These are phyloP conservation scores for Apiospora phragmitis DNA, from an alignment of 2,329 filamentous ascomycete genomes.

Conservation along the genomic window DNA sequence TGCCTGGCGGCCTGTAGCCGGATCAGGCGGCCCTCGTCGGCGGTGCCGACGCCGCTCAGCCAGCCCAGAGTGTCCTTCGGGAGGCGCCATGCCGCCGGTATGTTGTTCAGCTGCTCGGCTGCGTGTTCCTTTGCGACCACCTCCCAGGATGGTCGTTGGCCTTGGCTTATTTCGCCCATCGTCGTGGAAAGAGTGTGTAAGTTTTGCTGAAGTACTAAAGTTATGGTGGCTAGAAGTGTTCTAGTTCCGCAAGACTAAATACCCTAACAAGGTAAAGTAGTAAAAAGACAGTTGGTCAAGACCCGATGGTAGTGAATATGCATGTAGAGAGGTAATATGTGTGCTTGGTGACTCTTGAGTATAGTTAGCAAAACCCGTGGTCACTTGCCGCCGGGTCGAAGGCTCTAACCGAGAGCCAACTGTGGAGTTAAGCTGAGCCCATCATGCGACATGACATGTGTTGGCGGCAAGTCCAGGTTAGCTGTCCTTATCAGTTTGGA, in stretches of 20 bases:
- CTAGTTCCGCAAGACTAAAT: neutral
- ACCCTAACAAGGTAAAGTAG: neutral
- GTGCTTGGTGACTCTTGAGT: neutral
- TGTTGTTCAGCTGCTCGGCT: constrained; percentile 13
- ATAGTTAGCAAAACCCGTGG: neutral
- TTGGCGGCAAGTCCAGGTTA: neutral
- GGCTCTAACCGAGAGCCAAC: neutral
- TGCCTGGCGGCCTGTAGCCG: constrained; percentile 13
- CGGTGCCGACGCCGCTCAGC: constrained; percentile 14
- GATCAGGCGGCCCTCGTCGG: constrained; percentile 16
- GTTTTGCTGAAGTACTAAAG: too few species aligned
- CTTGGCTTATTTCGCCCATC: neutral
- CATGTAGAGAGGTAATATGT: neutral
- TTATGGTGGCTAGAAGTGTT: neutral
- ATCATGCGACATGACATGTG: neutral
- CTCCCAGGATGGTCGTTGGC: neutral
- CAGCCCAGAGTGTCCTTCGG: constrained; percentile 7
- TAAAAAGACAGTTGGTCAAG: neutral
- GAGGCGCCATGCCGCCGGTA: constrained; percentile 18
- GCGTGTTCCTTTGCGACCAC: constrained; percentile 15
- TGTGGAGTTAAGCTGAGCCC: neutral
- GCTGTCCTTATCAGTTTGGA: neutral
- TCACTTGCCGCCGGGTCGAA: neutral
- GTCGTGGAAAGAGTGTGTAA: neutral
- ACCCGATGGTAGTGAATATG: too few species aligned